These are phyloP conservation scores for Scheffersomyces stambukii DNA, from an alignment of 1,139 yeast genomes.

Conservation along the genomic window DNA sequence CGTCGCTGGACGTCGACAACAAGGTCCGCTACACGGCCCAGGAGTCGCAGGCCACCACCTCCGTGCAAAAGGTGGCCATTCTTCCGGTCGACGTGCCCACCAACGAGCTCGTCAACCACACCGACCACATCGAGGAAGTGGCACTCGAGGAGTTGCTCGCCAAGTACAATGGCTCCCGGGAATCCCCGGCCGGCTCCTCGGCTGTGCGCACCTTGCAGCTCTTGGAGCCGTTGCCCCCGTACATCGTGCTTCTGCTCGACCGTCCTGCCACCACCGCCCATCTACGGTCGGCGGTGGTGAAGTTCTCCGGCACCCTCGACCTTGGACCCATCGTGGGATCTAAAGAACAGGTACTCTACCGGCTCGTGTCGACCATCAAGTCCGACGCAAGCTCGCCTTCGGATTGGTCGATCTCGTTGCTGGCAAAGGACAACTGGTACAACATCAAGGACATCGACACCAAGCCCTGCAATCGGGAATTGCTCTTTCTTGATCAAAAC, in stretches of 20 bases:
- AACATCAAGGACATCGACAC: constrained; percentile 52
- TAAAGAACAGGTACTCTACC: no score
- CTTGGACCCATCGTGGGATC: constrained; percentile 34
- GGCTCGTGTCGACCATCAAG: constrained; percentile 6
- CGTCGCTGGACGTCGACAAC: constrained; percentile 13
- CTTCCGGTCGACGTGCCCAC: constrained; percentile 59
- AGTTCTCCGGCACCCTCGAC: no score
- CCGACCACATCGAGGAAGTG: constrained; percentile 50
- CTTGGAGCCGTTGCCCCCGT: constrained; percentile 44
- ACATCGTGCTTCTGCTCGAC: constrained; percentile 52
- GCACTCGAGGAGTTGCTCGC: constrained; percentile 40
- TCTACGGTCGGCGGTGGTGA: constrained; percentile 67
- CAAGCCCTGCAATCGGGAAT: constrained; percentile 47
- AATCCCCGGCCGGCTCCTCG: constrained; percentile 14
- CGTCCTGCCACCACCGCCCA: constrained; percentile 53
- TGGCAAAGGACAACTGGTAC: constrained; percentile 47
- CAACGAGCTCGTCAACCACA: constrained; percentile 41
- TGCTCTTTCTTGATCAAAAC: constrained; percentile 59
- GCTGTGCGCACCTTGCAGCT: constrained; percentile 37
- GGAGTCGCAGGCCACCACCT: constrained; percentile 12
- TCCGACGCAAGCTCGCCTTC: constrained; percentile 16
- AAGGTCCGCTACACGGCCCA: constrained; percentile 19
- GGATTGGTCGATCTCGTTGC: constrained; percentile 17
- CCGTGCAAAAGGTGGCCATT: constrained; percentile 50
- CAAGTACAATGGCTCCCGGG: constrained; percentile 36